Conservation (phyloP, 2,329 filamentous ascomycete species). For the Cladophialophora bantiana region DNA sequence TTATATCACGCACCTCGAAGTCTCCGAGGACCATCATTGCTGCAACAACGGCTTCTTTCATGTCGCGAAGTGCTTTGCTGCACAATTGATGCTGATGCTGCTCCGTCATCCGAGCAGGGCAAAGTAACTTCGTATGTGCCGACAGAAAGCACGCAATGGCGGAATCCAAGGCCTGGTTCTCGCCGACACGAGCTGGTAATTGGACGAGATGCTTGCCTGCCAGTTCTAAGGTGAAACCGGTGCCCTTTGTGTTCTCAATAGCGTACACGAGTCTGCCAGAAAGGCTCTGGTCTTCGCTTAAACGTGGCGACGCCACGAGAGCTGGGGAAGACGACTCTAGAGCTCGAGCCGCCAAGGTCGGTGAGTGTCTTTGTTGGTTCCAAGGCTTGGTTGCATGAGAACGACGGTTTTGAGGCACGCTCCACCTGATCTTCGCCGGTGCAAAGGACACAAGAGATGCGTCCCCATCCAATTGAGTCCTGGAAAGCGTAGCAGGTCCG, state of each 20-base stretch:
- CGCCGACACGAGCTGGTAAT: not conserved
- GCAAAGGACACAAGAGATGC: not conserved
- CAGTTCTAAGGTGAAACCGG: conserved; percentile 1
- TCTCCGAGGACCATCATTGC: conserved; percentile 1
- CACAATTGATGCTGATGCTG: not conserved
- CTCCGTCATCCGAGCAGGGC: not conserved
- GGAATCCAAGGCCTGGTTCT: not conserved
- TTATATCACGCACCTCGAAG: not conserved
- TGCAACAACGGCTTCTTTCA: not conserved
- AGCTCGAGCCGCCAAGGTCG: not conserved
- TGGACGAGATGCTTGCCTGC: not conserved
- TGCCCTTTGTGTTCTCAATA: not conserved
- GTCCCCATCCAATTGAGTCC: not conserved
- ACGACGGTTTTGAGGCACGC: not conserved
- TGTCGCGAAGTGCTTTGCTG: conserved; percentile 1
- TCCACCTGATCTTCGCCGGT: not conserved
- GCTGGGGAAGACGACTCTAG: not conserved
- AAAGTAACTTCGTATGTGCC: not conserved
- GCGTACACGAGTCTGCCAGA: not conserved
- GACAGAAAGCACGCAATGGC: not conserved
- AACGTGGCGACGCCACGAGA: not conserved
- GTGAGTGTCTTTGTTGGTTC: conserved; percentile 4
- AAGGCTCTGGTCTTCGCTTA: not conserved
- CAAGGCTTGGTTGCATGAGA: not conserved
- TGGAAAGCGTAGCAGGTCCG: not conserved